Evolutionary conservation across 2,329 filamentous ascomycete species (phyloP), one percentile per base, ranked within the genome.

Genomic region (Juglanconis sp.): DNA sequence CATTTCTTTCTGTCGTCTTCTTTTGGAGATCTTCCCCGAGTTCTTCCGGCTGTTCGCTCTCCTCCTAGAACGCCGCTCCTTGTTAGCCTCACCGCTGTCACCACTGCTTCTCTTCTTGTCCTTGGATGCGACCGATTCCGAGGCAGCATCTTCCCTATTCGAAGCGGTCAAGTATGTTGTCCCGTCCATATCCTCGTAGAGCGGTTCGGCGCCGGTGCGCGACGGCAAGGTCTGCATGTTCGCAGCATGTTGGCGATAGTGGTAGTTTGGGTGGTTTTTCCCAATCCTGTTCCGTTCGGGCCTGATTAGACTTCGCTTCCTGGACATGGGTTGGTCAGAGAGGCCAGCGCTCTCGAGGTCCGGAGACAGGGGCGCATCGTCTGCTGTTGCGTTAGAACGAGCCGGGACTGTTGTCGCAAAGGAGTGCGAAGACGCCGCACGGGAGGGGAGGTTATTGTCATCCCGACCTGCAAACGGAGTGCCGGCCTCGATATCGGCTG

Each of bases 211-310:
- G 63, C 95, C 95, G 0, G 95, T 98, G 6, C 91, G 90, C 0
- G 95, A 98, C 1, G 96, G 95, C 65, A 92, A 81, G 5, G 92
- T 89, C 58, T 88, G 83, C 92, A 99, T 97, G 65, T 94, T 90
- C 68, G 92, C 90, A 9, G 96, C 92, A 84, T 96, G 93, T 73
- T 96, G 90, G 67, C 92, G 87, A 75, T 99, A 99, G 76, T 97
- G 85, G 71, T 97, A 99, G 73, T 98, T 96, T 13, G 93, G 92
- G 72, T 98, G 92, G 67, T 93, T 90, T 65, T 83, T 87, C 67
- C 93, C 90, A 67, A 96, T 91, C 67, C 90, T 86, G 69, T 89
- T 89, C 66, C 95, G 86, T 76, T 99, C 95, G 1, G 95, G 95
- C 63, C 90, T 84, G 70, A 99, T 88, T 65, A 99, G 79, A 73